phyloP scores from a whole-genome alignment of 108 stramenopile genomes.

The Pseudonitzschia multiseries region DNA sequence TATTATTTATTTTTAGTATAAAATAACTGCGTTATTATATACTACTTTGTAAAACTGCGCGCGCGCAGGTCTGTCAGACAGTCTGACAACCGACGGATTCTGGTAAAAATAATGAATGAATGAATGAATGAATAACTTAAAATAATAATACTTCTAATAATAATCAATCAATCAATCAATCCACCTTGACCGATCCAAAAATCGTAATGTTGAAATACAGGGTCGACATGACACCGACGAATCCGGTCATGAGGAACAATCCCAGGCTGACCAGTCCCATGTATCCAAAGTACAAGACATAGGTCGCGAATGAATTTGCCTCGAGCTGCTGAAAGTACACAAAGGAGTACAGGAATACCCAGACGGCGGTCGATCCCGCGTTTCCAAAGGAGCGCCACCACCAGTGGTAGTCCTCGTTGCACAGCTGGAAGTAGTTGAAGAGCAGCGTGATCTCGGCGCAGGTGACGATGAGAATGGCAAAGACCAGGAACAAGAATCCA shows the following conservation, averaged over 20 bases:
- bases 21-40: too few relatives aligned
- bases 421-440: slow-evolving; percentile 98
- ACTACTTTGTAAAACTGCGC: too few relatives aligned
- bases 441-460: slow-evolving; percentile 97
- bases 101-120: too few relatives aligned
- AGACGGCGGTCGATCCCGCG: slow-evolving; percentile 90
- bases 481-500: slow-evolving; percentile 94
- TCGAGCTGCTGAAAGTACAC: slow-evolving; percentile 93
- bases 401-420: slow-evolving; percentile 99
- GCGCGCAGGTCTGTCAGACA: too few relatives aligned
- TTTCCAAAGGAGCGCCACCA: slow-evolving; percentile 98
- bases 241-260: slow-evolving; percentile 95
- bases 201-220: slow-evolving; percentile 95
- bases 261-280: slow-evolving; percentile 91
- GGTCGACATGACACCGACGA: slow-evolving; percentile 85
- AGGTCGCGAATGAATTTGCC: slow-evolving; percentile 85
- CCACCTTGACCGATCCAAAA: slow-evolving; percentile 96
- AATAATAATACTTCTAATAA: too few relatives aligned
- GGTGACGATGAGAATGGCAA: slow-evolving; percentile 92
- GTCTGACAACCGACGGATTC: too few relatives aligned
- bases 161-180: too few relatives aligned
- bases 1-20: too few relatives aligned
- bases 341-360: slow-evolving; percentile 94
- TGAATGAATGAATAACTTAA: too few relatives aligned
- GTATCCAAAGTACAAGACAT: slow-evolving; percentile 98